Conservation (phyloP, 768 basidiomycete species). For the Multifurca ochricompacta region DNA sequence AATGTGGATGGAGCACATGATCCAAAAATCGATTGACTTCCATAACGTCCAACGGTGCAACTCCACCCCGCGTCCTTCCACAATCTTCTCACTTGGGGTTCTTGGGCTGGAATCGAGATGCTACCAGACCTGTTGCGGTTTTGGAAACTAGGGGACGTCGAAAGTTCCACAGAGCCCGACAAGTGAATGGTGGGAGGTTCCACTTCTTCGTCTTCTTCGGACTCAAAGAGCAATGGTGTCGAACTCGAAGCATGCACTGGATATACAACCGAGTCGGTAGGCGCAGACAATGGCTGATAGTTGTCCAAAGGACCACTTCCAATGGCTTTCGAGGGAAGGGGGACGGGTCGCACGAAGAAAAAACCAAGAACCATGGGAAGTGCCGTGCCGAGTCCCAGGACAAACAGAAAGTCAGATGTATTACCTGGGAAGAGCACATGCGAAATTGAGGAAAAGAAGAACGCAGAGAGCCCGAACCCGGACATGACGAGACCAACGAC, state of each 20-base stretch:
- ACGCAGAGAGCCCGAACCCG: slow-evolving; percentile 63
- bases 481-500: slow-evolving; percentile 32
- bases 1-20: slow-evolving; percentile 47
- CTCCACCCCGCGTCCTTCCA: slow-evolving; percentile 34
- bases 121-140: neutral
- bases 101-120: neutral
- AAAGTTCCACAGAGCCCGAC: slow-evolving; percentile 8
- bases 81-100: neutral
- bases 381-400: slow-evolving; percentile 72
- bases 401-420: slow-evolving; percentile 65
- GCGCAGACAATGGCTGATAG: slow-evolving; percentile 21
- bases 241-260: slow-evolving; percentile 9
- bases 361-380: slow-evolving; percentile 74
- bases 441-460: slow-evolving; percentile 76
- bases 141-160: neutral
- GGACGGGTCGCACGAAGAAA: slow-evolving; percentile 63
- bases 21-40: slow-evolving; percentile 52
- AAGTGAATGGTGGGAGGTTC: neutral
- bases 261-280: slow-evolving; percentile 13
- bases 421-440: slow-evolving; percentile 67
- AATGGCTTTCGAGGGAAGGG: slow-evolving; percentile 37
- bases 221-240: slow-evolving; percentile 6
- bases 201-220: slow-evolving; percentile 1
- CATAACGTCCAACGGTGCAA: slow-evolving; percentile 47
- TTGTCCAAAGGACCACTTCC: slow-evolving; percentile 22